Percentiles rank a stretch among this genome's conserved stretches.
phyloP scores from a whole-genome alignment of 1,139 yeast species.

The Suhomyces kunorum region DNA sequence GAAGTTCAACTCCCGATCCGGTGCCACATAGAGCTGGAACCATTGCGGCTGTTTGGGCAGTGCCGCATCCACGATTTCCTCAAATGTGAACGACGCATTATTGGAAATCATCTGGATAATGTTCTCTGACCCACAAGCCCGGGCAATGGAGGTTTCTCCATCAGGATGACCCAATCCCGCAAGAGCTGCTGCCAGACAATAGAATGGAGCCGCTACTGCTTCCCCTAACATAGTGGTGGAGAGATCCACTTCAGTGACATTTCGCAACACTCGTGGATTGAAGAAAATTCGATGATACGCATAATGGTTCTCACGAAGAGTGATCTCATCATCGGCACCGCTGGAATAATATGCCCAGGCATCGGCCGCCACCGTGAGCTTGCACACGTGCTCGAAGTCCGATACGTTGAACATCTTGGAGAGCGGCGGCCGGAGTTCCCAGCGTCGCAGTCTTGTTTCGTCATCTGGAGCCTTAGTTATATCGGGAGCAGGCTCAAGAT shows the following conservation, averaged over 20 bases:
- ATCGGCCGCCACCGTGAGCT: slow-evolving; percentile 67
- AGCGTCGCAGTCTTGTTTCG: slow-evolving; percentile 28
- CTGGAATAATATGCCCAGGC: slow-evolving; percentile 94
- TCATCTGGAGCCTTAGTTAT: slow-evolving; percentile 24
- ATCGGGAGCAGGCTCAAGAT: slow-evolving; percentile 15
- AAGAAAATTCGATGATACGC: slow-evolving; percentile 87
- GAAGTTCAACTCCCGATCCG: slow-evolving; percentile 59
- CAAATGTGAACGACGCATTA: slow-evolving; percentile 71
- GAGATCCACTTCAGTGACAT: slow-evolving; percentile 52
- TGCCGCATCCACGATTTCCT: slow-evolving; percentile 65
- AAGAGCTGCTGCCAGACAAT: slow-evolving; percentile 77
- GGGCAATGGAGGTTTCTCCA: slow-evolving; percentile 77
- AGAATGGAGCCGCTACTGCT: slow-evolving; percentile 56
- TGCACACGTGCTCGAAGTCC: slow-evolving; percentile 63
- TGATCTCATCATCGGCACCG: slow-evolving; percentile 90
- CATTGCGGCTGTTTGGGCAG: slow-evolving; percentile 67
- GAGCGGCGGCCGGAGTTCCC: slow-evolving; percentile 30
- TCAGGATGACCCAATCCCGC: slow-evolving; percentile 76
- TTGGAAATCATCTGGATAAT: slow-evolving; percentile 82
- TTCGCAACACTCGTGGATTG: slow-evolving; percentile 79
- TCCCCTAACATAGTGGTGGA: slow-evolving; percentile 46
- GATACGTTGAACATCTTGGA: slow-evolving; percentile 46
- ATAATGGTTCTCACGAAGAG: slow-evolving; percentile 84
- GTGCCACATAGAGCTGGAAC: slow-evolving; percentile 87
- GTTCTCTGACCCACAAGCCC: slow-evolving; percentile 67